Evolutionary conservation across 2,329 filamentous ascomycete species (phyloP).

Genomic region (Diaporthe sp.): DNA sequence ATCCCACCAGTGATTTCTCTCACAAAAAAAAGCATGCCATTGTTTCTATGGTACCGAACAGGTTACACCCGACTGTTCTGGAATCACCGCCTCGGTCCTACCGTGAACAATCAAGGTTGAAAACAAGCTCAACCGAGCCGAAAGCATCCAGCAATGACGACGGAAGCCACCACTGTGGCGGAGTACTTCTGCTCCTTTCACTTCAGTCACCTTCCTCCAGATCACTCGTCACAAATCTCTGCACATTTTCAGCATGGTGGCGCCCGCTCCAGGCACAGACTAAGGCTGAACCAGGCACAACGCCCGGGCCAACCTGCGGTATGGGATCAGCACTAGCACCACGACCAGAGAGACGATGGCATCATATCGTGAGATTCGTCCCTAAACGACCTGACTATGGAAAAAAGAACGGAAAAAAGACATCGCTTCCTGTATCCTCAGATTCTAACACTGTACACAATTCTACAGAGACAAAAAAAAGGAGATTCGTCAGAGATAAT

Average conservation of each 20-base stretch:
- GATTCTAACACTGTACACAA: not conserved
- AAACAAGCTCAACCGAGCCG: constrained; percentile 27
- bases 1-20: not conserved
- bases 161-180: not conserved
- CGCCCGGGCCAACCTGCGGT: constrained; percentile 19
- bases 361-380: constrained; percentile 32
- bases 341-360: constrained; percentile 18
- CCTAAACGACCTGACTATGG: constrained; percentile 5
- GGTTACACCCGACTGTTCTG: not conserved
- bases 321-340: constrained; percentile 6
- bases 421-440: constrained; percentile 2
- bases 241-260: not conserved
- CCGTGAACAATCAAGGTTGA: constrained; percentile 29
- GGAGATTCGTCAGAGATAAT: constrained; percentile 18
- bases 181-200: not conserved
- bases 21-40: not conserved
- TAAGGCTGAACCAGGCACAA: constrained; percentile 6
- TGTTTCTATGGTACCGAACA: not conserved
- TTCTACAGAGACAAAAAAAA: constrained; percentile 1
- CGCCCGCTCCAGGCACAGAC: not conserved
- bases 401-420: not conserved
- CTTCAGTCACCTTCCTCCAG: not conserved
- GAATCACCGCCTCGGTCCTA: not conserved
- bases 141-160: constrained; percentile 10
- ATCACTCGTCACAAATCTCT: not conserved